Evolutionary conservation across 371 early-diverging fungal species (phyloP), one percentile per base, ranked within the genome.

Genomic region (Zancudomyces culisetae): DNA sequence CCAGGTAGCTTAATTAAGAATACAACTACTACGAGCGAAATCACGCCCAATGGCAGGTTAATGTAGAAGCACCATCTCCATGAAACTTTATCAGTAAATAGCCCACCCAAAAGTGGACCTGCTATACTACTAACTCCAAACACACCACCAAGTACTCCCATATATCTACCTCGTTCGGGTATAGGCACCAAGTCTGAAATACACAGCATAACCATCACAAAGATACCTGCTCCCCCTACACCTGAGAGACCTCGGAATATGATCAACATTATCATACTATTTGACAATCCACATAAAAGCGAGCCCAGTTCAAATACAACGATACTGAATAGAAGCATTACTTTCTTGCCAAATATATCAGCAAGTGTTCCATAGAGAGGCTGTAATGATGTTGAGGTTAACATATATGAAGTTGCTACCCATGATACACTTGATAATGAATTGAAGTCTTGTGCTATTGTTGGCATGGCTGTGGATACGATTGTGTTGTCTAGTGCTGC

Each of bases 51-150:
- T 0, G 84, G 86, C 20, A 86, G 54, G 61, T 86, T 84, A 57
- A 84, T 75, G 66, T 78, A 83, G 61, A 85, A 86, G n/a, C 76
- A 74, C 72, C 82, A 81, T 42, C 77, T 73, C 63, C 75, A 62
- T 27, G 61, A 68, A 23, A 56, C 56, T 39, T 73, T 55, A 54
- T 81, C 76, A 3, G 78, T 64, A 42, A 87, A 79, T 1, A 75
- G 76, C 27, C 86, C 87, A 41, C 85, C 87, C 57, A 77, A 27
- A 13, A 83, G 57, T 1, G 86, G 86, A 4, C 86, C 88, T 12
- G 80, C 61, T 0, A 80, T 80, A 27, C 75, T 74, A 0, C 83
- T 73, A n/a, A 83, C 49, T 46, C 67, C 69, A 62, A 69, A 79
- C 47, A 69, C 66, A 27, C 60, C 70, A 0, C 74, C 76, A 40